A percentile compares a stretch with the other conserved stretches of the same genome.
Conservation (phyloP, 306 rosid species). For the Biancaea sappan region DNA sequence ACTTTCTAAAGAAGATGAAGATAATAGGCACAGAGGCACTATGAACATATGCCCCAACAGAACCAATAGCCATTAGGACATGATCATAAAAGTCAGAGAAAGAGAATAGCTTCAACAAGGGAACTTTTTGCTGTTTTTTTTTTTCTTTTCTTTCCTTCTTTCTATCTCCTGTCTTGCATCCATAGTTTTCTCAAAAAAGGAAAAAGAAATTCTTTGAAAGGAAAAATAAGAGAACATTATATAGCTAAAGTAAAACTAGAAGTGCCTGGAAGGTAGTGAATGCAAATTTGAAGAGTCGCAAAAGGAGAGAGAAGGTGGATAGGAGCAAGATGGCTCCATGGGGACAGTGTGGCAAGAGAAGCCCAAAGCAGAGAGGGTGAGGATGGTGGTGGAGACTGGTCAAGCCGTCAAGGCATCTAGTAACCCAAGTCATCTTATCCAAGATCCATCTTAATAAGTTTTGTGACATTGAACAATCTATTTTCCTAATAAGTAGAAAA, state of each 20-base stretch:
- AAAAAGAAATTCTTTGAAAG: not conserved
- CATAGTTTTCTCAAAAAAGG: slow-evolving; percentile 5
- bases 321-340: no score
- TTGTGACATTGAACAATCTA: no score
- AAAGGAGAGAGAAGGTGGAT: no score
- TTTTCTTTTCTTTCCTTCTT: slow-evolving; percentile 24
- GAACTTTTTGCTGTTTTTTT: slow-evolving; percentile 52
- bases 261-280: not conserved
- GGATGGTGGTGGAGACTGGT: no score
- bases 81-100: slow-evolving; percentile 84
- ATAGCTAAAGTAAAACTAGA: no score
- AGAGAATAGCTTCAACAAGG: slow-evolving; percentile 64
- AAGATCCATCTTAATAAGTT: no score
- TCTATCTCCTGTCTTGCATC: slow-evolving; percentile 22
- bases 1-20: slow-evolving; percentile 87
- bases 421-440: no score
- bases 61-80: slow-evolving; percentile 73
- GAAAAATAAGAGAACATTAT: not conserved
- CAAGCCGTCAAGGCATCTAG: no score
- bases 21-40: slow-evolving; percentile 94
- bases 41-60: slow-evolving; percentile 83
- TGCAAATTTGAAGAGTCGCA: not conserved
- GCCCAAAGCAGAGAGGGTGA: no score
- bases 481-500: no score
- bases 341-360: no score